Conservation (phyloP, 768 basidiomycete species). For the Agaricus subrufescens region DNA sequence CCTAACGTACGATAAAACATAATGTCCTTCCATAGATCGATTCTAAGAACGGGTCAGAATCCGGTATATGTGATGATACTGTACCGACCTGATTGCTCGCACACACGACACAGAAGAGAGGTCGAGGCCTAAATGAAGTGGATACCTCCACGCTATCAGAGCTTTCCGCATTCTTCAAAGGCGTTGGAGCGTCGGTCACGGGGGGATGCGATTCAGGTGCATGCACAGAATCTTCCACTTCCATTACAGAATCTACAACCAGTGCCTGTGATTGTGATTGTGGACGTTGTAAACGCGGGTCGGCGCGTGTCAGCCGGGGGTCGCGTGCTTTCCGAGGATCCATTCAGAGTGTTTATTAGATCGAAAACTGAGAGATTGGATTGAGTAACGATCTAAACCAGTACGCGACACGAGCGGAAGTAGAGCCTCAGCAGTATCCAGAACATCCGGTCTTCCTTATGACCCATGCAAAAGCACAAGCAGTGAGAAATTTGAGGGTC, state of each 20-base stretch:
- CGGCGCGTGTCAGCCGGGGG: slow-evolving; percentile 69
- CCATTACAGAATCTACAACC: slow-evolving; percentile 8
- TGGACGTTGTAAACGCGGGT: slow-evolving; percentile 56
- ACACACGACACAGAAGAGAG: slow-evolving; percentile 95
- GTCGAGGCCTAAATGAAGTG: slow-evolving; percentile 54
- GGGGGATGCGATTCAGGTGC: slow-evolving; percentile 6
- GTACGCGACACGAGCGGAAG: not conserved
- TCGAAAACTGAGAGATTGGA: slow-evolving; percentile 6
- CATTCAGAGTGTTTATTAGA: slow-evolving; percentile 34
- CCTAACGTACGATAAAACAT: slow-evolving; percentile 73
- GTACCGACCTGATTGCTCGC: slow-evolving; percentile 92
- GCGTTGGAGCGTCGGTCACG: not conserved
- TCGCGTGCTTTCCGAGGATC: slow-evolving; percentile 80
- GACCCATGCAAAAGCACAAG: slow-evolving; percentile 42
- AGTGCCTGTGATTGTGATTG: slow-evolving; percentile 14
- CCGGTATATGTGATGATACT: not conserved
- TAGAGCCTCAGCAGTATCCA: slow-evolving; percentile 86
- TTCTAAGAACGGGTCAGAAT: slow-evolving; percentile 50
- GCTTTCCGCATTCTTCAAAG: slow-evolving; percentile 1
- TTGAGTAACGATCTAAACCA: not conserved
- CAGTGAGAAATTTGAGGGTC: slow-evolving; percentile 41
- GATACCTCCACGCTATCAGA: not conserved
- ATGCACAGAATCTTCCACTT: not conserved
- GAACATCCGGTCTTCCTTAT: slow-evolving; percentile 79
- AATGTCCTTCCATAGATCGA: slow-evolving; percentile 97